Conservation (phyloP, 1,284 basidiomycete species). For the Papiliotrema fonsecae region DNA sequence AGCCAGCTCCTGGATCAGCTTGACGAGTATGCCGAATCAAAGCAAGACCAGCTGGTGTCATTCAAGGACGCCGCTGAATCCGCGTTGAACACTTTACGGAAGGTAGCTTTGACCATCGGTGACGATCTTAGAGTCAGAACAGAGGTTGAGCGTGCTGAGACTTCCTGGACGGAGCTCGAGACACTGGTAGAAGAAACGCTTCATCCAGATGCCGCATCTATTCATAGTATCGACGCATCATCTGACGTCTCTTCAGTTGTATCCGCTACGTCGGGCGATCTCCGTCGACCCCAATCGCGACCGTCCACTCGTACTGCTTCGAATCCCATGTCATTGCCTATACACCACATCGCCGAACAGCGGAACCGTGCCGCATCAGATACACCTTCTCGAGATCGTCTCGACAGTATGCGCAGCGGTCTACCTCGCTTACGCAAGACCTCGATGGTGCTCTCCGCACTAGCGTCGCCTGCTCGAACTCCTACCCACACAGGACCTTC, state of each 20-base stretch:
- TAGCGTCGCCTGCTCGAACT: neutral
- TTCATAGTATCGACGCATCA: neutral
- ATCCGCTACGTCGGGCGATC: neutral
- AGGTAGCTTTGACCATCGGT: conserved; percentile 9
- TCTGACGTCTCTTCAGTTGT: conserved; percentile 5
- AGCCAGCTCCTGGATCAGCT: conserved; percentile 23
- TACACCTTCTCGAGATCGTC: conserved; percentile 11
- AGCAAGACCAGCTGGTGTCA: neutral
- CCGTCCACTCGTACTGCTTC: neutral
- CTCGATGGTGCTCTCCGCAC: neutral
- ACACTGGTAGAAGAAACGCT: conserved; percentile 13
- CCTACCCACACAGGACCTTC: neutral
- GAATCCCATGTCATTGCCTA: conserved; percentile 7
- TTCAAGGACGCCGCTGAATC: neutral
- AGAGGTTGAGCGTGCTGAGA: conserved; percentile 16
- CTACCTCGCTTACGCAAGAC: conserved; percentile 1
- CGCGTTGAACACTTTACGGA: conserved; percentile 1
- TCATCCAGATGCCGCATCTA: neutral
- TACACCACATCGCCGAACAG: neutral
- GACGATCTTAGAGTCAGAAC: conserved; percentile 16
- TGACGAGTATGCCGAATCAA: conserved; percentile 8
- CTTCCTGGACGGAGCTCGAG: conserved; percentile 21
- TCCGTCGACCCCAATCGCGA: neutral
- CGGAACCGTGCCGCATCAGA: conserved; percentile 17
- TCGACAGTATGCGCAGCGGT: conserved; percentile 3